Evolutionary conservation across 805 yeast species (phyloP).

Genomic region (Phaffomyces antillensis): DNA sequence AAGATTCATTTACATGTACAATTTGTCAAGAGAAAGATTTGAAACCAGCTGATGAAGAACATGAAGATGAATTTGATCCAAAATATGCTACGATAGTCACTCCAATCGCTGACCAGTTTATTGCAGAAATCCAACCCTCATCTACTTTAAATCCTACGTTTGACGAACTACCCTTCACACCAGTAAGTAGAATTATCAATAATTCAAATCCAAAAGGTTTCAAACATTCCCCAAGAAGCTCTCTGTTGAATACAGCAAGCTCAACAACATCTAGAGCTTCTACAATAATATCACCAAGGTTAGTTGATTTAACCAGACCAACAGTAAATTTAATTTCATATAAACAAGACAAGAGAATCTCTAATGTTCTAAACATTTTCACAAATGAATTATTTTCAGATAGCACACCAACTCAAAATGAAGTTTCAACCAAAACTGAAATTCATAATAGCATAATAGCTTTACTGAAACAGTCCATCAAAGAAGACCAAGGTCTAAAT

Average conservation of each 20-base stretch:
- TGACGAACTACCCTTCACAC: constrained; percentile 16
- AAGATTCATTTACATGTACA: neutral
- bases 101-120: neutral
- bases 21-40: constrained; percentile 3
- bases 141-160: constrained; percentile 12
- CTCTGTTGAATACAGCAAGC: neutral
- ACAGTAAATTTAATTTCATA: constrained; percentile 9
- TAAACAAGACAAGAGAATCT: constrained; percentile 4
- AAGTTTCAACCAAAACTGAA: constrained; percentile 6
- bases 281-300: constrained; percentile 1
- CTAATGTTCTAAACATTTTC: constrained; percentile 17
- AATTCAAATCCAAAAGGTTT: constrained; percentile 15
- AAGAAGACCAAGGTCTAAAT: constrained; percentile 10
- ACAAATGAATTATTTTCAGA: constrained; percentile 11
- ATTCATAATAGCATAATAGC: constrained; percentile 12
- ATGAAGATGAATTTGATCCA: neutral
- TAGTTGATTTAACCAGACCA: constrained; percentile 4
- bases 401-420: neutral
- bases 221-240: constrained; percentile 1
- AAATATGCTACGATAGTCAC: neutral
- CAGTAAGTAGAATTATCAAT: constrained; percentile 16
- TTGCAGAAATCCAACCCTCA: constrained; percentile 5
- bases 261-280: neutral
- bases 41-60: neutral
- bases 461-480: neutral